Base-by-base conservation (phyloP, 768 basidiomycete genomes). In the Dendrothele bispora region DNA sequence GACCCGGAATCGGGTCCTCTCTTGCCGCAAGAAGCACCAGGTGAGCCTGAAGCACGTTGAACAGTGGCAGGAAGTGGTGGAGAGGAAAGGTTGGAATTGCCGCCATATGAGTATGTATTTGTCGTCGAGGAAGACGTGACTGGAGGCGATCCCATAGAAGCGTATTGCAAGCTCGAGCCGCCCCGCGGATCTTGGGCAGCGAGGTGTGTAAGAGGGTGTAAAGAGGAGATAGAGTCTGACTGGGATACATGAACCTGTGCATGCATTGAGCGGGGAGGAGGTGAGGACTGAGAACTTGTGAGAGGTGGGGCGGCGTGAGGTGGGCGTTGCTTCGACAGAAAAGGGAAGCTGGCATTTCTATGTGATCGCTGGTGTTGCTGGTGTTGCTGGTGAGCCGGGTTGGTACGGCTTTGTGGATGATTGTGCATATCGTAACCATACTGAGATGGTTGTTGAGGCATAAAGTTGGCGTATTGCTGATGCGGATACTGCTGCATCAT, bases 121-220 rank as follows among this genome's bases (percentile, higher is more conserved):
- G 56, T 49, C 2, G 52, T 55, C 20, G 65, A 61, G 14, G 62
- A 44, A 20, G 58, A 55, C 6, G 58, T 49, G 1, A 61, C 59
- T 27, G 54, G 39, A 10, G 52, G 18, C 21, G 62, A 55, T 15
- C 46, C 29, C 46, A 47, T 47, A 7, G 35, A 60, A 43, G 8
- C 60, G 56, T 21, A 49, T 53, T 55, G 18, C 50, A 41, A 37
- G 40, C n/a, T 49, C 17, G 48, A 43, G n/a, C 39, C 48, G n/a
- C 8, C 25, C 52, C 56, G 49, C 46, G 30, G 53, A 41, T 48
- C 52, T 32, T 49, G 49, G 30, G 55, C 41, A 3, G 61, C 29
- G 5, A 55, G 27, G n/a, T n/a, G n/a, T 2, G 29, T 25, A 43
- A 52, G 49, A 48, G 56, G 51, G 50, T 42, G 27, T 7, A 43